Evolutionary conservation across 495 filamentous ascomycete species (phyloP).

Genomic region (Neurospora sp.): DNA sequence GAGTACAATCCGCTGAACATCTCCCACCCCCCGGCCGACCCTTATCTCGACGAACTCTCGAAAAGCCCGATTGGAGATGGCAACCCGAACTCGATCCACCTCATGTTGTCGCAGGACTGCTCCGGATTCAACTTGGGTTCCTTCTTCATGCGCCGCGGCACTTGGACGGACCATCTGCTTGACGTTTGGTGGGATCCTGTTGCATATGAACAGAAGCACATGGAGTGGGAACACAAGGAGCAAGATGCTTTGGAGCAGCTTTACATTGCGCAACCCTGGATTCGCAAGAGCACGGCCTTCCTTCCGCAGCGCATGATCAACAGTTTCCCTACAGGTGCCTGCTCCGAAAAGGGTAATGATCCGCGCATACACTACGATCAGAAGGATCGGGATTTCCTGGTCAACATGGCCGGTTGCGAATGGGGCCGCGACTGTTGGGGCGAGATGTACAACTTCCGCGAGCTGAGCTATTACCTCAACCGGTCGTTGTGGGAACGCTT

Average conservation of each 20-base stretch:
- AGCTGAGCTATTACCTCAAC: slow-evolving; percentile 79
- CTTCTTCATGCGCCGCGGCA: slow-evolving; percentile 76
- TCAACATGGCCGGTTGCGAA: slow-evolving; percentile 98
- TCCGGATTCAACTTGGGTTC: slow-evolving; percentile 93
- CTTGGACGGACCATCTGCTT: slow-evolving; percentile 85
- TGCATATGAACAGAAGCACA: slow-evolving; percentile 95
- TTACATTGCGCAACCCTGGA: slow-evolving; percentile 86
- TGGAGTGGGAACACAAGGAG: slow-evolving; percentile 99
- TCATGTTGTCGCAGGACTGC: slow-evolving; percentile 90
- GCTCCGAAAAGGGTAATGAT: slow-evolving; percentile 61
- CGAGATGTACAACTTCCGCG: slow-evolving; percentile 89
- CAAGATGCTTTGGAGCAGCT: slow-evolving; percentile 91
- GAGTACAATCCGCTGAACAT: slow-evolving; percentile 93
- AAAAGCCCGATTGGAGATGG: slow-evolving; percentile 66
- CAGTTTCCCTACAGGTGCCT: slow-evolving; percentile 84
- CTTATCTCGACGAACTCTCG: slow-evolving; percentile 63
- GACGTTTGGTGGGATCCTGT: slow-evolving; percentile 99
- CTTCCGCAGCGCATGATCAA: slow-evolving; percentile 88
- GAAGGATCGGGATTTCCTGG: slow-evolving; percentile 81
- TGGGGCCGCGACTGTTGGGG: slow-evolving; percentile 97
- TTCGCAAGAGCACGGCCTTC: slow-evolving; percentile 80
- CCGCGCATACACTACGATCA: slow-evolving; percentile 75
- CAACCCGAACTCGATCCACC: slow-evolving; percentile 62
- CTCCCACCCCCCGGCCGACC: slow-evolving; percentile 61
- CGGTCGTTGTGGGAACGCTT: slow-evolving; percentile 66